Evolutionary conservation across 768 basidiomycete genomes (phyloP).

Genomic region (Lactarius hengduanensis): DNA sequence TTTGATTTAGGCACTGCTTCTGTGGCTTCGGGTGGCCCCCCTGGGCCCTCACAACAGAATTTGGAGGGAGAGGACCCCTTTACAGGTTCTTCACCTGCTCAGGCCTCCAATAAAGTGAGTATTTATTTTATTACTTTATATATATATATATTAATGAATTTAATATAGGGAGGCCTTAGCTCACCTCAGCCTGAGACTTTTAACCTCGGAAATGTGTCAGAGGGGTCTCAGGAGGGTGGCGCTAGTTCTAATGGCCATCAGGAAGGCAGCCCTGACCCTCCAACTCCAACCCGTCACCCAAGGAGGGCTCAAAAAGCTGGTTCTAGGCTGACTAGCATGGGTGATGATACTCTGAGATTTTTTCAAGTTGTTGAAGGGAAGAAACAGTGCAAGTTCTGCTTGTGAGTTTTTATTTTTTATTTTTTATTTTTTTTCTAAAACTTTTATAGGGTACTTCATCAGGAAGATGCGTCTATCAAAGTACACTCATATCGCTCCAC

Average conservation of each 20-base stretch:
- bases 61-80: not conserved
- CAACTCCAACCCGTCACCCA: no score
- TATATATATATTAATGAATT: not conserved
- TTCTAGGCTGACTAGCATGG: not conserved
- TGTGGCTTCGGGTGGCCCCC: not conserved
- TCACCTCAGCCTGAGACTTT: not conserved
- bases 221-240: not conserved
- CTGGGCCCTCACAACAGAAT: not conserved
- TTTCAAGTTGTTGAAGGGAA: not conserved
- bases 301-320: no score
- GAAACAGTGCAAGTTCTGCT: not conserved
- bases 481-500: no score
- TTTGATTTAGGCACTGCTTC: not conserved
- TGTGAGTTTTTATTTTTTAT: not conserved
- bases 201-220: not conserved
- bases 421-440: not conserved
- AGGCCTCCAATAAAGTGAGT: not conserved
- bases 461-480: not conserved
- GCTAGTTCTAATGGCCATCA: no score
- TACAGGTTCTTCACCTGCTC: not conserved
- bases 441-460: not conserved
- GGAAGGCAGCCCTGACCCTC: no score
- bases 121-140: not conserved
- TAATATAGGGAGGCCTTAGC: no score
- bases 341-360: not conserved